Percentiles rank a stretch among this genome's conserved stretches.
Conservation (phyloP, 805 yeast genomes). For the Ogataea ganodermae region DNA sequence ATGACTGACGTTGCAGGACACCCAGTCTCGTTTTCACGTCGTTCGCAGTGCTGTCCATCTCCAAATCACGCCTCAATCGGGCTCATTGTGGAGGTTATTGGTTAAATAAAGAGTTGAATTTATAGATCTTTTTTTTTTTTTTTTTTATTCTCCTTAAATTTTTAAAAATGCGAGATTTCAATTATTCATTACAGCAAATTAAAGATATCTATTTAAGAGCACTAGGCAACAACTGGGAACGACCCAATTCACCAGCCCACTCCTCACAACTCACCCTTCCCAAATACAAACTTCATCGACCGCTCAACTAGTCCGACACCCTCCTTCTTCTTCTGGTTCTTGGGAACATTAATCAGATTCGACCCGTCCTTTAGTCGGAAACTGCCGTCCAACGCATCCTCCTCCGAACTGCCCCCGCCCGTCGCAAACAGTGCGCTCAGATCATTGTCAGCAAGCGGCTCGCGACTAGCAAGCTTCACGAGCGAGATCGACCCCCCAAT, state of each 20-base stretch:
- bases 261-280: constrained; percentile 23
- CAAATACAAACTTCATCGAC: constrained; percentile 23
- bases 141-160: background rate
- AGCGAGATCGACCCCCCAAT: constrained; percentile 42
- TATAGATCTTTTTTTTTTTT: background rate
- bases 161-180: background rate
- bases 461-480: constrained; percentile 16
- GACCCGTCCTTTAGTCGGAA: constrained; percentile 45
- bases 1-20: constrained; percentile 7
- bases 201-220: no score
- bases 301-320: constrained; percentile 16
- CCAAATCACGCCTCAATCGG: background rate
- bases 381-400: constrained; percentile 19
- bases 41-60: background rate
- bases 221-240: background rate
- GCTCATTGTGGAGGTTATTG: no score
- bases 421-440: constrained; percentile 17
- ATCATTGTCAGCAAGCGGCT: constrained; percentile 15
- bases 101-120: no score
- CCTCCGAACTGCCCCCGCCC: constrained; percentile 14
- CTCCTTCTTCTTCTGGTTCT: constrained; percentile 17
- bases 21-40: background rate
- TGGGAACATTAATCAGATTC: constrained; percentile 37
- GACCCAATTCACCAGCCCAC: no score
- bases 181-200: no score